Evolutionary conservation across 352 stramenopile genomes (phyloP).

Genomic region (Phytophthora ramorum): DNA sequence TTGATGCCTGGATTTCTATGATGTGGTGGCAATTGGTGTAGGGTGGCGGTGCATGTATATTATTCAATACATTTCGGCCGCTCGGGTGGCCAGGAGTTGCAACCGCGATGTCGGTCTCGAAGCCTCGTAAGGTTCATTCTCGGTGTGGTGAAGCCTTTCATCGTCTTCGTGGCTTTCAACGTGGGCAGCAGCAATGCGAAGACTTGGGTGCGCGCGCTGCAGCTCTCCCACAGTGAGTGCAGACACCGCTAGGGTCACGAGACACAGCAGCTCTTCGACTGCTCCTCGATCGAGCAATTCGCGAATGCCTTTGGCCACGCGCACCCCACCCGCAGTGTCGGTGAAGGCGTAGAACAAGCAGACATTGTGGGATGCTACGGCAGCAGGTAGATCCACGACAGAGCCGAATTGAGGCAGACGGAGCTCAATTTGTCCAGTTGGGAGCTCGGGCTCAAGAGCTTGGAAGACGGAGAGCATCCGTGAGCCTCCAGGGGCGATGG

Average conservation of each 20-base stretch:
- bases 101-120: conserved; percentile 2
- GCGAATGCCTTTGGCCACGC: conserved; percentile 25
- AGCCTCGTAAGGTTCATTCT: conserved; percentile 1
- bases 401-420: conserved; percentile 10
- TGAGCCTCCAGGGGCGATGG: conserved; percentile 17
- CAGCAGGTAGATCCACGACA: conserved; percentile 20
- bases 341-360: conserved; percentile 35
- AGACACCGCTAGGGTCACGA: conserved; percentile 31
- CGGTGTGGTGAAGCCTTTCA: conserved; percentile 1
- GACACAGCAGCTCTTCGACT: conserved; percentile 28
- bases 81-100: conserved; percentile 13
- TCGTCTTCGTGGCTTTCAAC: conserved; percentile 19
- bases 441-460: conserved; percentile 36
- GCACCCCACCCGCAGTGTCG: conserved; percentile 1
- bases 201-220: conserved; percentile 26
- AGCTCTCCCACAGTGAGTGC: conserved; percentile 23
- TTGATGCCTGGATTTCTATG: not conserved
- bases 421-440: conserved; percentile 31
- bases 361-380: conserved; percentile 19
- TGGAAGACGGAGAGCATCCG: conserved; percentile 38
- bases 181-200: conserved; percentile 27
- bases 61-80: conserved; percentile 19
- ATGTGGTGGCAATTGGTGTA: not conserved
- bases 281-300: conserved; percentile 23
- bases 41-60: not conserved